Evolutionary conservation across 2,329 filamentous ascomycete species (phyloP).

Genomic region (Claviceps sp.): DNA sequence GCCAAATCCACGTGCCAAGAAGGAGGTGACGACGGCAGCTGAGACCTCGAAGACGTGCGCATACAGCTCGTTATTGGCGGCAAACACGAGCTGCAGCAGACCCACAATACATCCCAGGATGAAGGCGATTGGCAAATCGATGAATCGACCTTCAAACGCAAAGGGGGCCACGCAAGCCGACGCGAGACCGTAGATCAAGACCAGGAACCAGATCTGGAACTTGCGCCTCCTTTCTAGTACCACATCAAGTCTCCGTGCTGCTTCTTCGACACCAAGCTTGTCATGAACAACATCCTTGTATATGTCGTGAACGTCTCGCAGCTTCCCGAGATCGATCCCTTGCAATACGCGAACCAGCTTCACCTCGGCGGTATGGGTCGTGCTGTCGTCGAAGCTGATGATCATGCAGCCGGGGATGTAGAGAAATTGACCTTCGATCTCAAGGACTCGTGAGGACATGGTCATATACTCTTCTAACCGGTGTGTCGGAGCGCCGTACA

Average conservation of each 20-base stretch:
- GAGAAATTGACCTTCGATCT: constrained; percentile 79
- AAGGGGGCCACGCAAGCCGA: constrained; percentile 68
- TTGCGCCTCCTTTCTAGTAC: constrained; percentile 33
- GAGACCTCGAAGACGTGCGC: constrained; percentile 38
- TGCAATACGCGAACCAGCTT: constrained; percentile 57
- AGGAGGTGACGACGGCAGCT: constrained; percentile 52
- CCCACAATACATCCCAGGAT: constrained; percentile 63
- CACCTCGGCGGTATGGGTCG: constrained; percentile 66
- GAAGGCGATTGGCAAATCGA: constrained; percentile 69
- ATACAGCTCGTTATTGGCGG: constrained; percentile 61
- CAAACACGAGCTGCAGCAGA: constrained; percentile 58
- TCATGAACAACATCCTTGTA: constrained; percentile 78
- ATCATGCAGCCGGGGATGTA: constrained; percentile 93
- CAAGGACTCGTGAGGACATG: constrained; percentile 78
- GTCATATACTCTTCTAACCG: constrained; percentile 83
- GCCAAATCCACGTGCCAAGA: constrained; percentile 54
- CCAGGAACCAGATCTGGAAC: constrained; percentile 37
- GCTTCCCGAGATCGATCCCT: constrained; percentile 59
- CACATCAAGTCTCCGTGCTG: constrained; percentile 45
- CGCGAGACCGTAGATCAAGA: constrained; percentile 62
- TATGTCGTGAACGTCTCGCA: constrained; percentile 61
- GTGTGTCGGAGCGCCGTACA: constrained; percentile 82
- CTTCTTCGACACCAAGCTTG: constrained; percentile 57
- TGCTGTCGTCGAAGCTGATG: constrained; percentile 69
- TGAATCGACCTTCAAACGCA: constrained; percentile 61